These are phyloP conservation scores for Metarhizium humberi DNA, from an alignment of 2,329 filamentous ascomycete species.

Conservation along the genomic window DNA sequence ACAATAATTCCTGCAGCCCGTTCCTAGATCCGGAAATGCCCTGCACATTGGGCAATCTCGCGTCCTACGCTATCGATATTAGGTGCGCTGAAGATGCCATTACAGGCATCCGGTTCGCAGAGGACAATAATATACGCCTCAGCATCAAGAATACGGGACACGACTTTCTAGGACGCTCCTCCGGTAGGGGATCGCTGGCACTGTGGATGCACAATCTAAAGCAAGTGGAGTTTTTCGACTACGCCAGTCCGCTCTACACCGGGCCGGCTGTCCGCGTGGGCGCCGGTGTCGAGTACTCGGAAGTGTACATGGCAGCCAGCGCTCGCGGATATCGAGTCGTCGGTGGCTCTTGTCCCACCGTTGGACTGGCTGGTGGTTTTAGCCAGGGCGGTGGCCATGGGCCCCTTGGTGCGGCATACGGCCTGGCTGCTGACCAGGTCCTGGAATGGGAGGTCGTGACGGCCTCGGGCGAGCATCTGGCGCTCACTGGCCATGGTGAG, in stretches of 20 bases:
- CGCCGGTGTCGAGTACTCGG: constrained; percentile 40
- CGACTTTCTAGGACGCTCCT: constrained; percentile 24
- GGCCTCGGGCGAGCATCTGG: too few relatives aligned
- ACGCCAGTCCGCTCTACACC: constrained; percentile 33
- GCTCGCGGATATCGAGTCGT: constrained; percentile 37
- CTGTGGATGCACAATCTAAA: constrained; percentile 31
- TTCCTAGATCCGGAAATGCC: constrained; percentile 25
- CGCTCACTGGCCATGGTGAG: too few relatives aligned
- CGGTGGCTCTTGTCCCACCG: constrained; percentile 44
- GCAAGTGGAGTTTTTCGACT: constrained; percentile 29
- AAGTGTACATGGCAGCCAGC: constrained; percentile 35
- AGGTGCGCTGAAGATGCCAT: constrained; percentile 19
- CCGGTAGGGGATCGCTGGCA: constrained; percentile 28
- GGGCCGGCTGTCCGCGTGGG: constrained; percentile 45
- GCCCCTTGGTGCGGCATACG: constrained; percentile 41
- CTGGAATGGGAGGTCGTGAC: constrained; percentile 47
- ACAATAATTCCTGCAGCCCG: constrained; percentile 28
- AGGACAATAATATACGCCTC: constrained; percentile 26
- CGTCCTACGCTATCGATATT: constrained; percentile 28
- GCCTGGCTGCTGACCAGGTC: constrained; percentile 50
- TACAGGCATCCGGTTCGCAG: constrained; percentile 26
- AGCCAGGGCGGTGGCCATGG: constrained; percentile 52
- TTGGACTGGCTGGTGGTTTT: constrained; percentile 51
- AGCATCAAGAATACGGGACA: constrained; percentile 25
- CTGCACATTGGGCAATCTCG: constrained; percentile 34